Conservation (phyloP, 805 yeast genomes). For the Blastobotrys mokoenaii region DNA sequence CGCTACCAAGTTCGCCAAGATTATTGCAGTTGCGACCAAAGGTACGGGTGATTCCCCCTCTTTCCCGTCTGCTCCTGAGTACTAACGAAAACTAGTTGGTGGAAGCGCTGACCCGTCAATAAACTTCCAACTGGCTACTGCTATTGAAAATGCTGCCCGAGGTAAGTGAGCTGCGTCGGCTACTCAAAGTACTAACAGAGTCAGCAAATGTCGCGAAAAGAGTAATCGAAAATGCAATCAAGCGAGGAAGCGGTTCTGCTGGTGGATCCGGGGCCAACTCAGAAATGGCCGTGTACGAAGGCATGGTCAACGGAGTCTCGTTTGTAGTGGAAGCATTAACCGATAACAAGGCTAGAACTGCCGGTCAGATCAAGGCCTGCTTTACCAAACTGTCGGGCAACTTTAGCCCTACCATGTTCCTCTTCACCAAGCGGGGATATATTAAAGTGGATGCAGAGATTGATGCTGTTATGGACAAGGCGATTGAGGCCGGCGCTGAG, state of each 20-base stretch:
- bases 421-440: slow-evolving; percentile 74
- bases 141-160: slow-evolving; percentile 59
- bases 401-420: slow-evolving; percentile 67
- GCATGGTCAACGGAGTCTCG: slow-evolving; percentile 85
- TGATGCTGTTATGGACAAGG: slow-evolving; percentile 74
- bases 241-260: slow-evolving; percentile 66
- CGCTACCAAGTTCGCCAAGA: slow-evolving; percentile 62
- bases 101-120: slow-evolving; percentile 59
- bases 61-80: too few species aligned
- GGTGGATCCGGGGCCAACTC: slow-evolving; percentile 35
- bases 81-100: slow-evolving; percentile 22
- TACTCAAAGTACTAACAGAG: slow-evolving; percentile 33
- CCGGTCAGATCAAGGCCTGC: slow-evolving; percentile 65
- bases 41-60: too few species aligned
- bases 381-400: slow-evolving; percentile 58
- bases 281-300: slow-evolving; percentile 68
- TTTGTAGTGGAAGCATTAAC: slow-evolving; percentile 79
- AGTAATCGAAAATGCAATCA: slow-evolving; percentile 80
- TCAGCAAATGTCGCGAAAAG: slow-evolving; percentile 64
- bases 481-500: slow-evolving; percentile 70
- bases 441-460: slow-evolving; percentile 34
- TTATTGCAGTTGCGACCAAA: slow-evolving; percentile 62
- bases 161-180: too few species aligned
- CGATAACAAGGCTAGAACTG: slow-evolving; percentile 78
- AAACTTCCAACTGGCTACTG: slow-evolving; percentile 56